phyloP scores from a whole-genome alignment of 1,139 yeast genomes.

The Protomyces inundatus region DNA sequence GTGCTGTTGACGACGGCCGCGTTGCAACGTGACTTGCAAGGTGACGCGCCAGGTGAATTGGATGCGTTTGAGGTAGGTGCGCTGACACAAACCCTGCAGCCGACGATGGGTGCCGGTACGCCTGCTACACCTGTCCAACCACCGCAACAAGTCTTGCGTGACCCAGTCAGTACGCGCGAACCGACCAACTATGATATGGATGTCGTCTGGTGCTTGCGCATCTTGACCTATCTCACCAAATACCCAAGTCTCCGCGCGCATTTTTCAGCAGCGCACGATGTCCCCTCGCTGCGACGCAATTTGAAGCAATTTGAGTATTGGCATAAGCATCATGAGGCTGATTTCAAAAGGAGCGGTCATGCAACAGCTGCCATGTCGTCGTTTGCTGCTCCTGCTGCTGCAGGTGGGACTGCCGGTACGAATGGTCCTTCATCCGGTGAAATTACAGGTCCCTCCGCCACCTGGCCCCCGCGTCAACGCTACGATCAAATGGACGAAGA shows the following conservation, averaged over 20 bases:
- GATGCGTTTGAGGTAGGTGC: no score
- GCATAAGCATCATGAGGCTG: conserved; percentile 2
- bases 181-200: conserved; percentile 59
- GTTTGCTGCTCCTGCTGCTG: not conserved
- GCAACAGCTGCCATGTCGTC: no score
- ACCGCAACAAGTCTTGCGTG: no score
- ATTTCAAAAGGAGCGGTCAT: no score
- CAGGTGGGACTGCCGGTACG: not conserved
- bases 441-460: not conserved
- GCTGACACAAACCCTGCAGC: no score
- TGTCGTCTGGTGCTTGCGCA: conserved; percentile 85
- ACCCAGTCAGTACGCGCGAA: not conserved
- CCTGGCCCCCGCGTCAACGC: not conserved
- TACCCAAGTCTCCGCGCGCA: conserved; percentile 72
- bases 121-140: no score
- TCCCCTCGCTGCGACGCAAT: conserved; percentile 43
- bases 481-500: conserved; percentile 22
- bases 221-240: conserved; percentile 87
- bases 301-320: conserved; percentile 28
- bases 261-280: conserved; percentile 64
- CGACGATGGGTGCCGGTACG: no score
- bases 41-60: no score
- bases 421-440: not conserved
- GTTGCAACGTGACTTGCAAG: not conserved
- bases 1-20: not conserved